Evolutionary conservation across 75 land plant species (phyloP), one percentile per base, ranked within the genome.

Genomic region (Sequoia sempervirens): DNA sequence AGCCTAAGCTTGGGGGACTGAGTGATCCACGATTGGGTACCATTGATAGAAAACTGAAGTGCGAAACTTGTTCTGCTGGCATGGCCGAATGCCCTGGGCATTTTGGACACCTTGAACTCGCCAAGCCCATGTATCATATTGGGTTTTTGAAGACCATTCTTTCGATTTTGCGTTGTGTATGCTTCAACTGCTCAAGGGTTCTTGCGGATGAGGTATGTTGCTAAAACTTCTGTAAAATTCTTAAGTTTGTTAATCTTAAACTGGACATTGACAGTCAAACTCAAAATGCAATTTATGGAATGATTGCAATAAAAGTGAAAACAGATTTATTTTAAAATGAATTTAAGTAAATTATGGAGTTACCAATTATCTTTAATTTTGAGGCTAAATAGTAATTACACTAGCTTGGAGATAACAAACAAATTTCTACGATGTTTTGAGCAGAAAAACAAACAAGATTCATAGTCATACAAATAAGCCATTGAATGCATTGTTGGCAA

Each of bases 11-110:
- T 4, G 99, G 88, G 8, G 99, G 99, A 40, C 86, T 98, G 41
- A 96, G 97, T 81, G 99, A 98, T 82, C 99, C 93, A 2, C 86
- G 99, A 41, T 89, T 96, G 46, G 99, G 99, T 15, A 98, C 99
- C 4, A 96, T 94, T 73, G 99, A 98, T 61, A 86, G 97, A 66
- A 95, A 92, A 80, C 47, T 90, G 85, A 95, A 95, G 91, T 98
- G 99, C 78, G 99, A 98, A 80, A 98, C 99, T 10, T 98, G 99
- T 82, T 91, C 89, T 38, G 97, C 96, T 14, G 90, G 88, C 86
- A 96, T 98, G 99, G 99, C 99, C 12, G 99, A 95, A 88, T 98
- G 99, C 79, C 97, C 99, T 13, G 99, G 99, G 3, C 99, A 98
- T 81, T 98, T 98, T 82, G 99, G 99, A 13, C 97, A 98, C 79